phyloP scores from a whole-genome alignment of 805 yeast genomes.

The Citeromyces matritensis region DNA sequence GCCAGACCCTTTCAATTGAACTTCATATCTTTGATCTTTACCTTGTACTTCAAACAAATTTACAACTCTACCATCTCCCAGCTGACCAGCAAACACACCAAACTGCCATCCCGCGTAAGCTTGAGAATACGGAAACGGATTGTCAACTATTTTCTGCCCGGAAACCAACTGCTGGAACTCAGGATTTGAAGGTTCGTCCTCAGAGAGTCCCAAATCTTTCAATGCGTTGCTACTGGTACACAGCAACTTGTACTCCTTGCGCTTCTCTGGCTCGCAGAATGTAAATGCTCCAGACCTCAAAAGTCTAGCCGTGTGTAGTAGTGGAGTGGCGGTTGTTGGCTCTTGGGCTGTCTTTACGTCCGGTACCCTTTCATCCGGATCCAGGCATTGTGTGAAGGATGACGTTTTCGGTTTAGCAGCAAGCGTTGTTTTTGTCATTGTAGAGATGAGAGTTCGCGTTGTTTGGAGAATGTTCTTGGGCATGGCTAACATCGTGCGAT shows the following conservation, averaged over 20 bases:
- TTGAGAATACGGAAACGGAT: conserved; percentile 64
- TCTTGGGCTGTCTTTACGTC: conserved; percentile 11
- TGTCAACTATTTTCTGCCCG: conserved; percentile 31
- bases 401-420: conserved; percentile 12
- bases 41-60: conserved; percentile 62
- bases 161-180: conserved; percentile 38
- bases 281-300: conserved; percentile 54
- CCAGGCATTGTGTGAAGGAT: conserved; percentile 10
- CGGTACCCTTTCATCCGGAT: conserved; percentile 15
- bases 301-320: conserved; percentile 35
- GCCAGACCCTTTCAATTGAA: conserved; percentile 90
- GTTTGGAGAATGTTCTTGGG: background rate
- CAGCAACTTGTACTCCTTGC: conserved; percentile 37
- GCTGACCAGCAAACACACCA: conserved; percentile 92
- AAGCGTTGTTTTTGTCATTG: conserved; percentile 5
- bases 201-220: conserved; percentile 39
- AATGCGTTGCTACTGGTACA: conserved; percentile 48
- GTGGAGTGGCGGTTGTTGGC: conserved; percentile 12
- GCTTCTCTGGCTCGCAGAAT: conserved; percentile 51
- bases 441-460: background rate
- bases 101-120: conserved; percentile 95
- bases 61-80: conserved; percentile 90
- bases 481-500: background rate
- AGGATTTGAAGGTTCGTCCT: conserved; percentile 20
- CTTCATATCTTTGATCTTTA: conserved; percentile 29